Evolutionary conservation across 2,329 filamentous ascomycete genomes (phyloP), one percentile per base, ranked within the genome.

Genomic region (Paecilomyces dactylethromorphus): DNA sequence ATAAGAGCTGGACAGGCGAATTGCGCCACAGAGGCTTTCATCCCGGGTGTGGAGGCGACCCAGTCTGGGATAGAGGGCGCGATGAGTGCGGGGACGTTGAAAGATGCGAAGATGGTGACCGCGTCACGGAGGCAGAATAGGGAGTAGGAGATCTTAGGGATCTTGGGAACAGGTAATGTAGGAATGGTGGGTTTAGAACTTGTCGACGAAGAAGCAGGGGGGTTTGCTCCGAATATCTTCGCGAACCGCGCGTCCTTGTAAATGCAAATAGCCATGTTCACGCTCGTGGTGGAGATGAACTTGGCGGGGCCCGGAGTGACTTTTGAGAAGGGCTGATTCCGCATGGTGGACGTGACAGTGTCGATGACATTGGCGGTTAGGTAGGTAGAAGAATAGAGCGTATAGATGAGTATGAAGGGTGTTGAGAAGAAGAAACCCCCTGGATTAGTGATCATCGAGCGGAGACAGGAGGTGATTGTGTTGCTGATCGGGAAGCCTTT

Each of bases 171-270:
- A 65, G 29, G 59, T 24, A 53, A 33, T 59, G 67, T 52, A 56
- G 66, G 51, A 57, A 55, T 57, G n/a, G 59, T 56, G 5, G 63
- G 58, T 55, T 58, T 56, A 54, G 57, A 55, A n/a, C 18, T 52
- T 35, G 51, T 32, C 56, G 74, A 63, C 10, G 70, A 26, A 81
- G 76, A 15, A 81, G 79, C 11, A 76, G 82, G 58, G 74, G 80
- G 60, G 3, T 75, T 71, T 0, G 88, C 85, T 12, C 90, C 90
- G 72, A 95, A 96, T 68, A 96, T 83, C 68, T 86, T 84, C 1
- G 91, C 91, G 73, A 93, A 96, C 61, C 88, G 85, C 67, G 87
- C 87, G 77, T 96, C 92, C 74, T 96, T 97, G 82, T 94, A 91
- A 53, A 96, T 85, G 74, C 91, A 91, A 35, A 96, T 81, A 7